Conservation (phyloP, 306 rosid species). For the Ziziphus jujuba region DNA sequence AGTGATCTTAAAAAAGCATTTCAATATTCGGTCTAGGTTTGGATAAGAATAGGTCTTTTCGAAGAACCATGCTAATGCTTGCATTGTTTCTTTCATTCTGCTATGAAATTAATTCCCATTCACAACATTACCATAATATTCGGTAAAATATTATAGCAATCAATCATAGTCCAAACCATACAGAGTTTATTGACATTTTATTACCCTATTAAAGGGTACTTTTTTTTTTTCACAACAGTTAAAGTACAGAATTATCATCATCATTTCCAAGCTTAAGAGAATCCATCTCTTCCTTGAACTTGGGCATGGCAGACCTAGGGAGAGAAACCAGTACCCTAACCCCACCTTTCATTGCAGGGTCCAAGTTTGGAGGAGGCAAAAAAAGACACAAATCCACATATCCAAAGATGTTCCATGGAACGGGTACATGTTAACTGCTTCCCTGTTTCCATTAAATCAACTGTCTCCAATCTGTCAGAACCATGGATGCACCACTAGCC, state of each 20-base stretch:
- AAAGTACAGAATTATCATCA: neutral
- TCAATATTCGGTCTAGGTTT: too few species aligned
- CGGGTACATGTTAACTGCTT: conserved; percentile 35
- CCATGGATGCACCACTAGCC: conserved; percentile 39
- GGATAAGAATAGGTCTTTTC: too few species aligned
- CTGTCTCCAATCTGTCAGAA: conserved; percentile 58
- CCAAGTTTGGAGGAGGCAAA: conserved; percentile 49
- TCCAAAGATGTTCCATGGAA: conserved; percentile 47
- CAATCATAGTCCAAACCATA: too few species aligned
- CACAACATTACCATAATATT: too few species aligned
- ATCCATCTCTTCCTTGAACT: conserved; percentile 51
- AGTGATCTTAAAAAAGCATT: too few species aligned
- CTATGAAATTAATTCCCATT: too few species aligned
- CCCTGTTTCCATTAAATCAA: conserved; percentile 39
- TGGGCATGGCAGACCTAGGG: conserved; percentile 42
- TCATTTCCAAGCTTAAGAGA: conserved; percentile 25
- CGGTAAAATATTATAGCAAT: too few species aligned
- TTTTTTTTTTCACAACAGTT: neutral
- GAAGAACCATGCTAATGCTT: too few species aligned
- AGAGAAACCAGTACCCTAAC: conserved; percentile 47
- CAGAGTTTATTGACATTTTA: too few species aligned
- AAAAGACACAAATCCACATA: conserved; percentile 45
- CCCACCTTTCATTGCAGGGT: conserved; percentile 51
- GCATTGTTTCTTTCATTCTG: conserved; percentile 31
- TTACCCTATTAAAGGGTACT: too few species aligned